Percentiles rank a stretch among this genome's conserved stretches.
Evolutionary conservation across 2,329 filamentous ascomycete species (phyloP).

Genomic region (Coniochaeta sp.): DNA sequence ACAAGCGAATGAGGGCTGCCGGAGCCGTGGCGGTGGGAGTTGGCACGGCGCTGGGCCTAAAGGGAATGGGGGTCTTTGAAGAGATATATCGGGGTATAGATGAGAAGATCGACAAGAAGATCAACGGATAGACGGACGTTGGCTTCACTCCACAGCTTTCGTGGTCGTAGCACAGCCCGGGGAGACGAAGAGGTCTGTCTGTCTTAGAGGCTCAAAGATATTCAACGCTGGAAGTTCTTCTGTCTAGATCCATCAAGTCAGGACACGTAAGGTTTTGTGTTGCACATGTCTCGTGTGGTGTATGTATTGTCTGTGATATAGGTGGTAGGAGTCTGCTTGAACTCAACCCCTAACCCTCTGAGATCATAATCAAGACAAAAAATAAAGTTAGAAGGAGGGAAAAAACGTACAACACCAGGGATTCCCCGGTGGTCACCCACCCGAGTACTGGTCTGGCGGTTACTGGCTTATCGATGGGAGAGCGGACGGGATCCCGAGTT

Average conservation of each 20-base stretch:
- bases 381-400: too few species aligned
- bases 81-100: slow-evolving; percentile 32
- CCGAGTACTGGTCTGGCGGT: background rate
- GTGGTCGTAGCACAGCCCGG: background rate
- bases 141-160: background rate
- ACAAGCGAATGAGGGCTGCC: slow-evolving; percentile 55
- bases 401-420: background rate
- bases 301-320: too few species aligned
- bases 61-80: slow-evolving; percentile 54
- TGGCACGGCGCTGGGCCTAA: slow-evolving; percentile 59
- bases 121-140: background rate
- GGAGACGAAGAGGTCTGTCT: background rate
- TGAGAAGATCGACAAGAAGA: background rate
- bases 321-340: too few species aligned
- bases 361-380: too few species aligned
- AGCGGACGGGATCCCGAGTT: too few species aligned
- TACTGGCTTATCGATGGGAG: background rate
- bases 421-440: background rate
- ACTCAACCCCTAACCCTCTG: too few species aligned
- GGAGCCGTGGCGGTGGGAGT: slow-evolving; percentile 62
- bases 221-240: background rate
- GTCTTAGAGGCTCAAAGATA: background rate
- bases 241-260: too few species aligned
- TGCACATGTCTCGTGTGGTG: too few species aligned
- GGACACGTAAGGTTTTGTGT: too few species aligned